Conservation (phyloP, 116 monocot genomes). For the Trichopus zeylanicus region DNA sequence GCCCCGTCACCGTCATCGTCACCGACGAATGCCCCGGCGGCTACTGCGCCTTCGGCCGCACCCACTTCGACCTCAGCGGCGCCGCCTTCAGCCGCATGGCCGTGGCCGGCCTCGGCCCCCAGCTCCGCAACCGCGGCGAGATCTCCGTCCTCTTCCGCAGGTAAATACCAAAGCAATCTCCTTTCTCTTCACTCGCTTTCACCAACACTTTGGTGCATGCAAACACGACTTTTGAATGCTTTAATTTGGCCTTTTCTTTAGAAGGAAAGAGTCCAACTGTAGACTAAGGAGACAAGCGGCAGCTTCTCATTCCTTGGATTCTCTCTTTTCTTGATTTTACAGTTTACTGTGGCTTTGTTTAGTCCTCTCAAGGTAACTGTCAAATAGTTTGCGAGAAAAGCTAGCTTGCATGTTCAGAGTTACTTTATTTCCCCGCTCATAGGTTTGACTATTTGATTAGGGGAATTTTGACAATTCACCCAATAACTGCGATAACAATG, state of each 20-base stretch:
- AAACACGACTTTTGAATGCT: background rate
- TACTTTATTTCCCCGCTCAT: no score
- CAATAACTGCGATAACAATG: no score
- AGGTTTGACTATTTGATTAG: no score
- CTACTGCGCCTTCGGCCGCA: slow-evolving; percentile 61
- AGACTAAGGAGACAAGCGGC: no score
- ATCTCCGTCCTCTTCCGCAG: slow-evolving; percentile 61
- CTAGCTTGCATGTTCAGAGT: no score
- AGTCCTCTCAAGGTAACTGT: background rate
- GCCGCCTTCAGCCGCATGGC: slow-evolving; percentile 94
- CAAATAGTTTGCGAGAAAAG: background rate
- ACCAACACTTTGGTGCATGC: background rate
- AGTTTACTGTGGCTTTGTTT: background rate
- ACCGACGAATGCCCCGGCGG: slow-evolving; percentile 97
- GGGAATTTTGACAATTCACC: no score
- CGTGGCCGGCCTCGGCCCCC: slow-evolving; percentile 22
- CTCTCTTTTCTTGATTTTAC: background rate
- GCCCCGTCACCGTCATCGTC: slow-evolving; percentile 85
- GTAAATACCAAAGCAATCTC: no score
- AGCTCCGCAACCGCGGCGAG: slow-evolving; percentile 73
- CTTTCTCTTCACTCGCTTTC: no score
- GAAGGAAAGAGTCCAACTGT: background rate
- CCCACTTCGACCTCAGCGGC: slow-evolving; percentile 89
- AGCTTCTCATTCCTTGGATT: slow-evolving; percentile 1
- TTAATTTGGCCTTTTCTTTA: background rate